A percentile compares a stretch with the other conserved stretches of the same genome.
Conservation (phyloP, 1,139 yeast genomes). For the Saccharomyces uvarum region DNA sequence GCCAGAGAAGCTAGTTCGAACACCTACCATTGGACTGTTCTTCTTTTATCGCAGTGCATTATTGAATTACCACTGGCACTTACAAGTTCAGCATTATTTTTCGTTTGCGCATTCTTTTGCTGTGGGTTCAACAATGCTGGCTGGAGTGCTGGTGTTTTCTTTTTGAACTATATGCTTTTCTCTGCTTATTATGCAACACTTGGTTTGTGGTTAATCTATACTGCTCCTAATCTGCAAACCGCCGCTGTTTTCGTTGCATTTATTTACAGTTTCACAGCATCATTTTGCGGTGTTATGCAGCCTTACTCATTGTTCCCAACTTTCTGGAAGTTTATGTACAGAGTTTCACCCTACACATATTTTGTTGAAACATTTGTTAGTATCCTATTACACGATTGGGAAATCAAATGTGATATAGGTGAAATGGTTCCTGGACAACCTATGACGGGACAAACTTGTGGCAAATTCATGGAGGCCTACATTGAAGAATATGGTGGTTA, state of each 20-base stretch:
- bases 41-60: slow-evolving; percentile 43
- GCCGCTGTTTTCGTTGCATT: slow-evolving; percentile 49
- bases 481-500: slow-evolving; percentile 33
- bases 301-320: slow-evolving; percentile 48
- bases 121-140: slow-evolving; percentile 41
- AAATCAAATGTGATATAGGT: slow-evolving; percentile 42
- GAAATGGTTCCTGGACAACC: slow-evolving; percentile 49
- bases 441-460: slow-evolving; percentile 49
- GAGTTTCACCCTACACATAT: slow-evolving; percentile 62
- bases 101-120: slow-evolving; percentile 48
- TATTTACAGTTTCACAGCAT: slow-evolving; percentile 44
- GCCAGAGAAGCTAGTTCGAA: slow-evolving; percentile 54
- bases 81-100: slow-evolving; percentile 42
- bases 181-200: slow-evolving; percentile 47
- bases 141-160: slow-evolving; percentile 45
- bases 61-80: slow-evolving; percentile 47
- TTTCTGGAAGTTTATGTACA: slow-evolving; percentile 62
- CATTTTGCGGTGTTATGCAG: slow-evolving; percentile 54
- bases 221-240: slow-evolving; percentile 51
- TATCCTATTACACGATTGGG: slow-evolving; percentile 45
- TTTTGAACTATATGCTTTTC: slow-evolving; percentile 41
- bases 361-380: slow-evolving; percentile 51
- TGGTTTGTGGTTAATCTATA: slow-evolving; percentile 44
- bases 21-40: slow-evolving; percentile 55
- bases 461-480: slow-evolving; percentile 36